Base-by-base conservation (phyloP, 768 basidiomycete species). In the Xerocomellus chrysenteron region DNA sequence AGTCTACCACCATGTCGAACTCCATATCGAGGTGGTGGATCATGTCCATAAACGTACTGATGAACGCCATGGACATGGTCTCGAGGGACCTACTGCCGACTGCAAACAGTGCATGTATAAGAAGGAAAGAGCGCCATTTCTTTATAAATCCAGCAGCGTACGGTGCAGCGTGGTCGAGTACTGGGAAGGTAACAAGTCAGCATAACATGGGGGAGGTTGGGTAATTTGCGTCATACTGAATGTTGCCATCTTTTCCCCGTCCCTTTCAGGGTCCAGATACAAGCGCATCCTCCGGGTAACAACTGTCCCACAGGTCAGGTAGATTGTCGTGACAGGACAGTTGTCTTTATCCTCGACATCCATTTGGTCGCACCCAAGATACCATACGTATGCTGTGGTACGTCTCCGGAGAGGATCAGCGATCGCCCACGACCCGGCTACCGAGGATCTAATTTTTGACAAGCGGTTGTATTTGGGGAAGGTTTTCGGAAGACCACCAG, bases 21-120 rank as follows among this genome's bases (percentile, higher is more conserved):
- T 50, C 33, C 13, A 28, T n/a, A 21, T 60, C 59, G 28, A 60
- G n/a, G n/a, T 45, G 14, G 9, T 36, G 40, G 16, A 61, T 56
- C 49, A 61, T 39, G 26, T 60, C 58, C 35, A 60, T 30, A 21
- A 61, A 50, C 14, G 59, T 61, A 28, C 19, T 47, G 39, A 56
- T 41, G 54, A 61, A 60, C 10, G 17, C 19, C 39, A 28, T 35
- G 24, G 3, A 8, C 24, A 59, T 60, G 6, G 30, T n/a, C 24
- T 54, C 52, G n/a, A 60, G 35, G 35, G 36, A 30, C 30, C 13
- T 51, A 40, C 35, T 50, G 10, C 45, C 17, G 13, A 58, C 19
- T 5, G 48, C 48, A n/a, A 51, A 58, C 8, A 58, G 45, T 13
- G 30, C 57, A 19, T 42, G 57, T 40, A 57, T 36, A 3, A 57